These are phyloP conservation scores for Hymenoscyphus linearis DNA, from an alignment of 2,329 filamentous ascomycete species.

Conservation along the genomic window DNA sequence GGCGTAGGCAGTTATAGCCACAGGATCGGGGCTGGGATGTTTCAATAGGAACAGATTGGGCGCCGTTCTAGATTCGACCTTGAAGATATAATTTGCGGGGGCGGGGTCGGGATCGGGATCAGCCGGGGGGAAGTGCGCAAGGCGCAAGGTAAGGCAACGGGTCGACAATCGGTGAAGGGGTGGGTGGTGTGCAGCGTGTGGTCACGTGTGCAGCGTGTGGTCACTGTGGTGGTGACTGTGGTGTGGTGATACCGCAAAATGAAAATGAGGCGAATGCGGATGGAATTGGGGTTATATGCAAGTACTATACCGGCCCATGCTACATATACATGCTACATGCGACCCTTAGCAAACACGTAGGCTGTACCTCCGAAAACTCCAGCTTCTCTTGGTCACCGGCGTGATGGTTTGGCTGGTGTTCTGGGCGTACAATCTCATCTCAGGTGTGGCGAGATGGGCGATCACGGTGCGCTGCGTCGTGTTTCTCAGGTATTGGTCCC, in stretches of 20 bases:
- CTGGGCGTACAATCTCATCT: constrained; percentile 2
- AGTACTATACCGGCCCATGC: constrained; percentile 1
- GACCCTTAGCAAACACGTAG: constrained; percentile 1
- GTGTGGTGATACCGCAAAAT: neutral
- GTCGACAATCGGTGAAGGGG: no score
- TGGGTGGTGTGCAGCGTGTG: no score
- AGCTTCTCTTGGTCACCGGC: neutral
- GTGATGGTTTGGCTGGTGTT: neutral
- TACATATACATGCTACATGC: neutral
- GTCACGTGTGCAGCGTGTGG: no score
- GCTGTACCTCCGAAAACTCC: neutral
- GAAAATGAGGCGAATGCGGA: constrained; percentile 13
- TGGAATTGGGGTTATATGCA: constrained; percentile 8
- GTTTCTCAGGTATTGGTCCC: constrained; percentile 26
- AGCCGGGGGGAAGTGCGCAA: neutral
- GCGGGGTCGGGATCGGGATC: neutral
- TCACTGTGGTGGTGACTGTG: no score
- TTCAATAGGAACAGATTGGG: constrained; percentile 9
- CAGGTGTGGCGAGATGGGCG: neutral
- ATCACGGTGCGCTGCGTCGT: constrained; percentile 12
- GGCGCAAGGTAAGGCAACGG: no score
- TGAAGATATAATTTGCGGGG: neutral
- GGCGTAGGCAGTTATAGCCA: neutral
- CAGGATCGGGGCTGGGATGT: no score
- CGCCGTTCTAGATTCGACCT: neutral